Percentiles rank a stretch among this genome's conserved stretches.
phyloP scores from a whole-genome alignment of 2,329 filamentous ascomycete species.

The Sporothrix globosa region DNA sequence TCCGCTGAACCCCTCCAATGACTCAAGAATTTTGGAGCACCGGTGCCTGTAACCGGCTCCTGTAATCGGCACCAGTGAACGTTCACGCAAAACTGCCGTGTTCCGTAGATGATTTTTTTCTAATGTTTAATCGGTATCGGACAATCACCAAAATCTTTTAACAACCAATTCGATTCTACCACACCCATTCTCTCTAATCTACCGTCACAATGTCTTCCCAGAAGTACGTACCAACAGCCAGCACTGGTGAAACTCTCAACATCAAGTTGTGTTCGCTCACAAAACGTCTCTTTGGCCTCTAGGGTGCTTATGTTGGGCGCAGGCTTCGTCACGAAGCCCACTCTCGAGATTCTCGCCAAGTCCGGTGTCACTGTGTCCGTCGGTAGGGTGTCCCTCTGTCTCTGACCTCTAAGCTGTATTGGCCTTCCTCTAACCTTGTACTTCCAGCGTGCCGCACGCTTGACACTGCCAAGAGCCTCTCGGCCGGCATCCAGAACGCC shows the following conservation, averaged over 20 bases:
- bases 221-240: conserved; percentile 10
- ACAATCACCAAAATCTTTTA: conserved; percentile 12
- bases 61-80: conserved; percentile 21
- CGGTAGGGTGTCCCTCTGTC: conserved; percentile 49
- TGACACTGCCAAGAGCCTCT: conserved; percentile 73
- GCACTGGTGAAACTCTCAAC: not conserved
- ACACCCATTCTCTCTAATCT: not conserved
- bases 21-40: conserved; percentile 26
- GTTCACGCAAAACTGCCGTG: conserved; percentile 16
- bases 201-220: conserved; percentile 30
- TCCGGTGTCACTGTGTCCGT: conserved; percentile 67
- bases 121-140: conserved; percentile 10
- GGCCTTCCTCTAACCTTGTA: not conserved
- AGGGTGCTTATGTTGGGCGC: conserved; percentile 52
- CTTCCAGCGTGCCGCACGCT: conserved; percentile 76
- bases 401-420: not conserved
- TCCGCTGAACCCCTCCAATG: conserved; percentile 31
- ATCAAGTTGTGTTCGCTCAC: conserved; percentile 2
- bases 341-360: conserved; percentile 64
- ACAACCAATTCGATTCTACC: conserved; percentile 24
- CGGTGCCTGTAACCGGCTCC: conserved; percentile 25
- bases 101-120: conserved; percentile 27
- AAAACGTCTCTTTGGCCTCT: not conserved
- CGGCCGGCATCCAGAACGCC: conserved; percentile 71
- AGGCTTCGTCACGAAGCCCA: conserved; percentile 65